Base-by-base conservation (phyloP, 352 stramenopile species). In the Phytophthora niederhauseri region DNA sequence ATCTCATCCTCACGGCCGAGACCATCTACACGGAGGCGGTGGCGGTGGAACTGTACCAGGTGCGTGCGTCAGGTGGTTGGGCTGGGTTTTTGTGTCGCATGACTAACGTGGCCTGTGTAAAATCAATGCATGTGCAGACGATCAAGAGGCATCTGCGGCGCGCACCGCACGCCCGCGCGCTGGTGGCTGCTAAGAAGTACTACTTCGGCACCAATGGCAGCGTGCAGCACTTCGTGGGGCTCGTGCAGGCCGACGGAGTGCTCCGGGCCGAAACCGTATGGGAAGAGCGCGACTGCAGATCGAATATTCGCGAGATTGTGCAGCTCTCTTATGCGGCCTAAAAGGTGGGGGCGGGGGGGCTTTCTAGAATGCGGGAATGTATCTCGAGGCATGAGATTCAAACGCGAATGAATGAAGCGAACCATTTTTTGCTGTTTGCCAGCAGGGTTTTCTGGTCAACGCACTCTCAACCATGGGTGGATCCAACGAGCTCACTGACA, bases 201-300 rank as follows among this genome's bases (percentile, higher is more conserved):
- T 96, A 95, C 67, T 96, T 96, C 65, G 89, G 89, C 8, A 94
- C 87, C 2, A 85, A 85, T 31, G 89, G 89, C n/a, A 93, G 89
- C 50, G 85, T 95, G n/a, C 85, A 96, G 73, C 83, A 95, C 68
- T 96, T 96, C 57, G 68, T 93, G 22, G 61, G 77, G 1, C 50
- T 95, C 43, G 82, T 95, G 24, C 31, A 66, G 6, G 46, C 61
- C 0, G 84, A 93, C 15, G 75, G 72, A 6, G 57, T 80, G 11
- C 84, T 96, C n/a, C 52, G 34, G 2, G 84, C 85, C 0, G 58
- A 87, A 43, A 73, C 80, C 19, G 82, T 96, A 11, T 93, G 84
- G 87, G 73, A 93, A 72, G 84, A 91, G 36, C 68, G 73, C 53
- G 82, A 96, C 61, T 80, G 70, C 34, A 71, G 81, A 20, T 96